Conservation (phyloP, 257 asterid genomes). For the Misopates orontium region DNA sequence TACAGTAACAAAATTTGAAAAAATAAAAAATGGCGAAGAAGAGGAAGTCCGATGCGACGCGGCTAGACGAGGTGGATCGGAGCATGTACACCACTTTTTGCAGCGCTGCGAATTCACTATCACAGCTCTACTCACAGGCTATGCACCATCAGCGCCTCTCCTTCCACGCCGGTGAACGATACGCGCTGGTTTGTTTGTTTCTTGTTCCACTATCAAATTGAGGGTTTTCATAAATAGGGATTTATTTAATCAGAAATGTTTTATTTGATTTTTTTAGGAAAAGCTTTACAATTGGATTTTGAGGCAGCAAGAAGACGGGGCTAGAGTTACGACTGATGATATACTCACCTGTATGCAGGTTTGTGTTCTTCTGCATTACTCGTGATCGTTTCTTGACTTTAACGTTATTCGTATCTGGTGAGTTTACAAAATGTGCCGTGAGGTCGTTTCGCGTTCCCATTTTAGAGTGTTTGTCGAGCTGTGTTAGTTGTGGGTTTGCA, state of each 20-base stretch:
- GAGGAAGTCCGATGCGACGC: conserved; percentile 80
- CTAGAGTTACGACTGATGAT: conserved; percentile 54
- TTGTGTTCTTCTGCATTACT: conserved; percentile 2
- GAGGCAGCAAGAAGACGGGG: conserved; percentile 61
- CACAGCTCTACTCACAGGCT: conserved; percentile 89
- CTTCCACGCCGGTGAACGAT: conserved; percentile 90
- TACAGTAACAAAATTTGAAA: neutral
- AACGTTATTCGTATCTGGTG: neutral
- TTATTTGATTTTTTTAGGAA: no score
- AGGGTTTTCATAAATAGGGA: neutral
- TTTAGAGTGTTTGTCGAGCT: neutral
- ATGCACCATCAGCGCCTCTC: conserved; percentile 88
- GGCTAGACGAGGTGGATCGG: conserved; percentile 96
- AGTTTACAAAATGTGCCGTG: no score
- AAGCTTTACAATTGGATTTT: conserved; percentile 54
- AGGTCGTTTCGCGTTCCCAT: neutral
- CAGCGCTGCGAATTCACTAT: conserved; percentile 88
- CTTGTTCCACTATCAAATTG: neutral
- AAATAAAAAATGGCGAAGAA: conserved; percentile 68
- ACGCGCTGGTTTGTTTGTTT: conserved; percentile 56
- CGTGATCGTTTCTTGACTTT: neutral
- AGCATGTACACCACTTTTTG: conserved; percentile 82
- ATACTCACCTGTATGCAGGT: conserved; percentile 62
- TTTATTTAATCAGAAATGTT: no score
- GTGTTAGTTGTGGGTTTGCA: conserved; percentile 2